Evolutionary conservation across 345 rosid genomes (phyloP).

Genomic region (Eucalyptus urophylla): DNA sequence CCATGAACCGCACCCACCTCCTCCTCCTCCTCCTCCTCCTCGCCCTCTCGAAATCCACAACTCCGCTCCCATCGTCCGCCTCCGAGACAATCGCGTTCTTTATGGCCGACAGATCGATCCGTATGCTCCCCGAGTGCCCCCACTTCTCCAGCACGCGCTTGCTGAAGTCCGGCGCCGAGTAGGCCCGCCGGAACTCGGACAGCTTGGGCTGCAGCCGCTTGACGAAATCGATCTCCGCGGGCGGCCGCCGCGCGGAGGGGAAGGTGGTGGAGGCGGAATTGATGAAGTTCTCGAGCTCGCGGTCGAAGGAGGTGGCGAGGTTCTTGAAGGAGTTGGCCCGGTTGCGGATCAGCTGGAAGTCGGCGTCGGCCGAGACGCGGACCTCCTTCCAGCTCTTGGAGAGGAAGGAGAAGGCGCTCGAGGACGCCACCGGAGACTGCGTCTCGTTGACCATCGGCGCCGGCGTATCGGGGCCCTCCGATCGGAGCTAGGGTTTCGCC

Average conservation of each 20-base stretch:
- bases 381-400: conserved; percentile 94
- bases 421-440: conserved; percentile 17
- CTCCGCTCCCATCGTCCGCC: conserved; percentile 22
- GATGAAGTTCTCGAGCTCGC: conserved; percentile 81
- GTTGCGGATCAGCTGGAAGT: conserved; percentile 65
- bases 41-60: conserved; percentile 33
- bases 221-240: conserved; percentile 65
- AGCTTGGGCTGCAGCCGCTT: conserved; percentile 87
- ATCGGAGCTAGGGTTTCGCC: neutral
- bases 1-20: conserved; percentile 21
- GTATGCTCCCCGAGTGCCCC: conserved; percentile 62
- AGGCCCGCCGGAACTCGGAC: conserved; percentile 81
- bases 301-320: conserved; percentile 73
- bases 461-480: neutral
- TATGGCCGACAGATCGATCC: conserved; percentile 73
- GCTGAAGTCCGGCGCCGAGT: conserved; percentile 87
- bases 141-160: conserved; percentile 77
- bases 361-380: conserved; percentile 87
- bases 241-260: conserved; percentile 7
- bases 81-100: conserved; percentile 69
- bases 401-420: conserved; percentile 63
- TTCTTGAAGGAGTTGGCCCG: conserved; percentile 86
- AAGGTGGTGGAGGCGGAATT: conserved; percentile 54
- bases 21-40: conserved; percentile 26
- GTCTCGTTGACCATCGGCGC: conserved; percentile 27